Conservation (phyloP, 768 basidiomycete genomes). For the Rhodotorula taiwanensis region DNA sequence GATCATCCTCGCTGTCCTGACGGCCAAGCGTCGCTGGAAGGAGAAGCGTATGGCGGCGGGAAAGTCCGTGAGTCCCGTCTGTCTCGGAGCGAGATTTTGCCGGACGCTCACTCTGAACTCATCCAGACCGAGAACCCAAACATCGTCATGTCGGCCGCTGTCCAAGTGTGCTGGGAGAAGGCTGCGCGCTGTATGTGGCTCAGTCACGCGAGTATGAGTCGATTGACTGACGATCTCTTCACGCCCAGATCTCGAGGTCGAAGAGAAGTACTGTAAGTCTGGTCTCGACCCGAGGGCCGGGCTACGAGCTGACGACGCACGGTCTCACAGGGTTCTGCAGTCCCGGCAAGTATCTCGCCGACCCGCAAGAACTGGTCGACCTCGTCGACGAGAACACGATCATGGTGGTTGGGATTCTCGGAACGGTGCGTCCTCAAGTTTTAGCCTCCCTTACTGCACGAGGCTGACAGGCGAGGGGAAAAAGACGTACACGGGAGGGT, state of each 20-base stretch:
- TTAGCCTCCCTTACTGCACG: neutral
- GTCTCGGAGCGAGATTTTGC: neutral
- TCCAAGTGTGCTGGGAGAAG: conserved; percentile 44
- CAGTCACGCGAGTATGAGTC: no score
- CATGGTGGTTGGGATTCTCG: conserved; percentile 40
- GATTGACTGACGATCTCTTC: no score
- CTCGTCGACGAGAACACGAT: conserved; percentile 46
- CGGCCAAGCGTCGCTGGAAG: conserved; percentile 42
- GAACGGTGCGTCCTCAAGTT: conserved; percentile 21
- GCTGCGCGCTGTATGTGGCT: conserved; percentile 28
- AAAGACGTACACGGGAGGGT: conserved; percentile 18
- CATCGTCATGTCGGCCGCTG: conserved; percentile 42
- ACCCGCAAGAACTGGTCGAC: conserved; percentile 43
- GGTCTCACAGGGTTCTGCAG: conserved; percentile 26
- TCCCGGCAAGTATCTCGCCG: conserved; percentile 40
- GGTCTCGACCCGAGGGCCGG: neutral
- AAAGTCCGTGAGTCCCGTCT: conserved; percentile 14
- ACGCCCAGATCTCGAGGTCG: conserved; percentile 42
- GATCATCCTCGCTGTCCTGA: conserved; percentile 43
- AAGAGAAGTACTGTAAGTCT: conserved; percentile 41
- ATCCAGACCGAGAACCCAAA: conserved; percentile 36
- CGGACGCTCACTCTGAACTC: no score
- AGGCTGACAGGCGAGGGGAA: no score
- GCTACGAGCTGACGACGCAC: neutral
- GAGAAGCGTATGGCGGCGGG: conserved; percentile 35